phyloP scores from a whole-genome alignment of 1,284 basidiomycete species.

The Cryptococcus sp. region DNA sequence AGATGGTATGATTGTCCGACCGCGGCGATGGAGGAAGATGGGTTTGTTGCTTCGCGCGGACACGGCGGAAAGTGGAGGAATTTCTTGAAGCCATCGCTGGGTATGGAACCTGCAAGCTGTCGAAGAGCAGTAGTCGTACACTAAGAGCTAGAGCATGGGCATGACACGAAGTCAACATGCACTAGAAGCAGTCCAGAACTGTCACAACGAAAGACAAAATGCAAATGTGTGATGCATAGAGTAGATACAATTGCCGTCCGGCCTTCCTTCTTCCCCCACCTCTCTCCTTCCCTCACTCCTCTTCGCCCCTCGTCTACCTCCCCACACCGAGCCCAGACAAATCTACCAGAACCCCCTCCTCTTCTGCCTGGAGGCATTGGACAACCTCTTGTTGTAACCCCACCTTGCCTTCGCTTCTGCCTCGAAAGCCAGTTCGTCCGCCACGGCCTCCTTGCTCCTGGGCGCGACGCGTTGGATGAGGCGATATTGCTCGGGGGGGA shows the following conservation, averaged over 20 bases:
- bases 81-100: not conserved
- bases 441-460: conserved; percentile 12
- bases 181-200: too few species aligned
- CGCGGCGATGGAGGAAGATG: not conserved
- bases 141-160: too few species aligned
- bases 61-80: not conserved
- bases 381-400: conserved; percentile 37
- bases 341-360: conserved; percentile 46
- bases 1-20: not conserved
- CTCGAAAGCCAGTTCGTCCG: conserved; percentile 13
- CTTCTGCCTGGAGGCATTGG: conserved; percentile 35
- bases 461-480: conserved; percentile 39
- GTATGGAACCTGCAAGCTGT: too few species aligned
- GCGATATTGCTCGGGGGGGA: conserved; percentile 24
- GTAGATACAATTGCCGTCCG: not conserved
- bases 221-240: not conserved
- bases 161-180: too few species aligned
- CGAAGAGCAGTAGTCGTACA: too few species aligned
- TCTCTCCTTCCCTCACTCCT: too few species aligned
- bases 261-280: not conserved
- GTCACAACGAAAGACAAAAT: too few species aligned
- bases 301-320: not conserved
- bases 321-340: not conserved
- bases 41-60: not conserved
- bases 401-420: conserved; percentile 29